Evolutionary conservation across 768 basidiomycete genomes (phyloP).

Genomic region (Serendipita sp.): DNA sequence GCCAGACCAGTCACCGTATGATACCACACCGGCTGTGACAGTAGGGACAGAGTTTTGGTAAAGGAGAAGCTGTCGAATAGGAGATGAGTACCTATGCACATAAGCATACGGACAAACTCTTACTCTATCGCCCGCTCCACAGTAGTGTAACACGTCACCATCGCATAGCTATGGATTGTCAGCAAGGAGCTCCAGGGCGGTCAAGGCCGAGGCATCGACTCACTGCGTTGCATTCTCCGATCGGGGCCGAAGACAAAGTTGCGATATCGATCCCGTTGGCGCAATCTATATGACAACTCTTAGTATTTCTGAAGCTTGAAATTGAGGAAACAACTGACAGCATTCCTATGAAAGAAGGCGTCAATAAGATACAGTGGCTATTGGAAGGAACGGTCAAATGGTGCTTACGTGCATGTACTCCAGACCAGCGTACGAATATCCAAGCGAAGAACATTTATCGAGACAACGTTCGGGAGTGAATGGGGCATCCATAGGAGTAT

Average conservation of each 20-base stretch:
- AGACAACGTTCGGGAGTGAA: not conserved
- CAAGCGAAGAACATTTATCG: not conserved
- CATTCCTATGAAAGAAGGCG: not conserved
- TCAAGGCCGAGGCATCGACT: no score
- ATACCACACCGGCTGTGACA: not conserved
- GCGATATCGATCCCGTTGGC: not conserved
- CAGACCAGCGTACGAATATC: not conserved
- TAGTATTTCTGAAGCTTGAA: not conserved
- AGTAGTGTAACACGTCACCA: not conserved
- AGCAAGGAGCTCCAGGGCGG: not conserved
- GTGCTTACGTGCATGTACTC: not conserved
- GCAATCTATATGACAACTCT: not conserved
- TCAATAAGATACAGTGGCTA: not conserved
- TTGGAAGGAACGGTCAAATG: not conserved
- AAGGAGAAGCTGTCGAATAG: not conserved
- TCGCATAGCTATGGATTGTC: not conserved
- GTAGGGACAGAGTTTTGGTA: not conserved
- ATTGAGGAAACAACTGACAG: not conserved
- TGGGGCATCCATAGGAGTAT: not conserved
- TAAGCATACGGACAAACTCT: not conserved
- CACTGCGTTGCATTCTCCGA: not conserved
- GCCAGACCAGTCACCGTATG: not conserved
- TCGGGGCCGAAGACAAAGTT: not conserved
- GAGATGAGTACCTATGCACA: no score
- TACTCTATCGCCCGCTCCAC: not conserved